A percentile compares a stretch with the other conserved stretches of the same genome.
These are phyloP conservation scores for Neurospora cerealis DNA, from an alignment of 495 filamentous ascomycete genomes.

Conservation along the genomic window DNA sequence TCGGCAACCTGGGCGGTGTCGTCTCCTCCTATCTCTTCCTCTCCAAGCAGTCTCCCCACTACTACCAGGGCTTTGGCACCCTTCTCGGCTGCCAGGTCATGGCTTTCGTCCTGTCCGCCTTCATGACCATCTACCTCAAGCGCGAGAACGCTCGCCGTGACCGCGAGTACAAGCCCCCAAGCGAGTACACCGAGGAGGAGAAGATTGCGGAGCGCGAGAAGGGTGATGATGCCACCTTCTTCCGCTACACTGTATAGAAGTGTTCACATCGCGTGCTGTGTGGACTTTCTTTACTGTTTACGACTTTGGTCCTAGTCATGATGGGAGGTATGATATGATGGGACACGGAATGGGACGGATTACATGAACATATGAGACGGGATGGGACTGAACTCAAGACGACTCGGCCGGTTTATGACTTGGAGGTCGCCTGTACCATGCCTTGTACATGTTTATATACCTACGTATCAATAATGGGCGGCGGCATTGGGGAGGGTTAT, in stretches of 20 bases:
- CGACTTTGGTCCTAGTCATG: neutral
- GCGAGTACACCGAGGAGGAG: conserved; percentile 39
- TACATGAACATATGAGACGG: neutral
- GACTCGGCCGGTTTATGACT: neutral
- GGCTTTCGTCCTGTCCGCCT: conserved; percentile 38
- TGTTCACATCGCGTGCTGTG: neutral
- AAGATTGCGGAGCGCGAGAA: conserved; percentile 32
- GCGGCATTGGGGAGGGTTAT: neutral
- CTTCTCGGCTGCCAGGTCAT: conserved; percentile 35
- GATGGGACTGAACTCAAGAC: neutral
- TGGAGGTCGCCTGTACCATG: neutral
- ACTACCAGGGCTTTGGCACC: conserved; percentile 48
- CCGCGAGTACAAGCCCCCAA: conserved; percentile 30
- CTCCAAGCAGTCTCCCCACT: conserved; percentile 47
- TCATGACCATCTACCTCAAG: conserved; percentile 49
- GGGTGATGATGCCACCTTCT: conserved; percentile 45
- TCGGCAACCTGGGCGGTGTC: conserved; percentile 66
- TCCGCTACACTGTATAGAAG: conserved; percentile 41
- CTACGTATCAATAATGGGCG: neutral
- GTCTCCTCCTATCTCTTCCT: conserved; percentile 64
- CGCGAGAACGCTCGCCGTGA: conserved; percentile 51
- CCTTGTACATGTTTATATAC: neutral
- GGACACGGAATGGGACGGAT: neutral
- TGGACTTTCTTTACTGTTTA: neutral
- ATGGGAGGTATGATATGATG: neutral